Conservation (phyloP, 2,329 filamentous ascomycete genomes). For the Penicillium olsonii region DNA sequence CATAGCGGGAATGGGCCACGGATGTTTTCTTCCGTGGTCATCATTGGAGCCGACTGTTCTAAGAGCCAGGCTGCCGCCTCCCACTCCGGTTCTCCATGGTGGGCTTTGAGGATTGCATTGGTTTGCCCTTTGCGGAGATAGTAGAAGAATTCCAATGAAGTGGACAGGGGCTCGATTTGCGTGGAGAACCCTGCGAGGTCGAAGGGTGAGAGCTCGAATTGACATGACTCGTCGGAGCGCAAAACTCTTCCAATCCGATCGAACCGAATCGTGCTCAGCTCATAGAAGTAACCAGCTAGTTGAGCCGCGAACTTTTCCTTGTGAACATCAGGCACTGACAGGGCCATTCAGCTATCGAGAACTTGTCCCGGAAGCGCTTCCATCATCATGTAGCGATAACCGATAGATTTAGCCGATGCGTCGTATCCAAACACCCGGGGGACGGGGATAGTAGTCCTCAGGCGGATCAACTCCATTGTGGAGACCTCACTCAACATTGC, state of each 20-base stretch:
- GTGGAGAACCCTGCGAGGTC: neutral
- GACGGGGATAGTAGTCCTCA: no score
- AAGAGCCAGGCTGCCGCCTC: neutral
- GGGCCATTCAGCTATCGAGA: no score
- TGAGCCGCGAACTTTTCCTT: conserved; percentile 1
- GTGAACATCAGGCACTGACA: neutral
- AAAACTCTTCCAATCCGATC: neutral
- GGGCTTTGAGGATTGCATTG: neutral
- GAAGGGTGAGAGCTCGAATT: neutral
- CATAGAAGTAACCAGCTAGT: neutral
- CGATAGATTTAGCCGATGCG: no score
- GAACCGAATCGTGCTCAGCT: conserved; percentile 2
- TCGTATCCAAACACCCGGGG: no score
- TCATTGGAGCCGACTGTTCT: neutral
- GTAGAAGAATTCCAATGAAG: neutral
- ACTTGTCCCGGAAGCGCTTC: no score
- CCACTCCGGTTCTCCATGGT: neutral
- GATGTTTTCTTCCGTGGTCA: neutral
- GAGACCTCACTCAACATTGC: no score
- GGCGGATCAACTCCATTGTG: no score
- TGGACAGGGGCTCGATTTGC: neutral
- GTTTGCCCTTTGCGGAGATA: neutral
- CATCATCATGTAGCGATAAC: no score
- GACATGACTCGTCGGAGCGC: neutral
- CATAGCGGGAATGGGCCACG: neutral